Conservation (phyloP, 495 filamentous ascomycete species). For the Aspergillus homomorphus region DNA sequence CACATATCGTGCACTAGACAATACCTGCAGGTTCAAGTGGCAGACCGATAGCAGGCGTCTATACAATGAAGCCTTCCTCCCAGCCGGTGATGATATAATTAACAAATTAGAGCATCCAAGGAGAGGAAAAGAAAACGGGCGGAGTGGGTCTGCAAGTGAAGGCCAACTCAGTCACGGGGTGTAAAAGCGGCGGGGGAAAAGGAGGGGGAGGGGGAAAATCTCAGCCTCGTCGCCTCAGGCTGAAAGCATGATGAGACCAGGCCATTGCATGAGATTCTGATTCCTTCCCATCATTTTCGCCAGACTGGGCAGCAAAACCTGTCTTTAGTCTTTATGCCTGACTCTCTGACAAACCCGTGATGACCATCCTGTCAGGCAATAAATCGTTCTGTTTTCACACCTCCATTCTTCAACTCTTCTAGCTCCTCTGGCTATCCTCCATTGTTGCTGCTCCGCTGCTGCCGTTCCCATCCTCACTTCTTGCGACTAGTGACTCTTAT, state of each 20-base stretch:
- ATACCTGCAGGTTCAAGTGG: not conserved
- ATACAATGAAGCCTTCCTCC: slow-evolving; percentile 5
- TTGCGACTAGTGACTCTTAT: slow-evolving; percentile 13
- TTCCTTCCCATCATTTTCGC: not conserved
- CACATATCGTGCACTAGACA: not conserved
- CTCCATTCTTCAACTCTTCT: slow-evolving; percentile 4
- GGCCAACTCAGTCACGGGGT: not conserved
- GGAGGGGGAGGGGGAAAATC: slow-evolving; percentile 1
- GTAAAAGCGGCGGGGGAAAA: slow-evolving; percentile 4
- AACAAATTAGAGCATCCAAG: not conserved
- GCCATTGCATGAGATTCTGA: not conserved
- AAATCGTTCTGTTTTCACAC: not conserved
- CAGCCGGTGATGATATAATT: not conserved
- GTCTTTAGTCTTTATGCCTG: not conserved
- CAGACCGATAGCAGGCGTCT: not conserved
- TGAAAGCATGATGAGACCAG: not conserved
- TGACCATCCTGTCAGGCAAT: not conserved
- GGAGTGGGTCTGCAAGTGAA: not conserved
- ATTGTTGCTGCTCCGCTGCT: slow-evolving; percentile 5
- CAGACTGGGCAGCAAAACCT: slow-evolving; percentile 5
- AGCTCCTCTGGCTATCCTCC: not conserved
- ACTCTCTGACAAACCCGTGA: not conserved
- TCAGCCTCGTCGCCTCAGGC: not conserved
- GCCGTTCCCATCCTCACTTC: slow-evolving; percentile 5
- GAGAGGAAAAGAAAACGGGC: too few relatives aligned